Base-by-base conservation (phyloP, 177 flowering plant genomes). In the Vitis hybrid region DNA sequence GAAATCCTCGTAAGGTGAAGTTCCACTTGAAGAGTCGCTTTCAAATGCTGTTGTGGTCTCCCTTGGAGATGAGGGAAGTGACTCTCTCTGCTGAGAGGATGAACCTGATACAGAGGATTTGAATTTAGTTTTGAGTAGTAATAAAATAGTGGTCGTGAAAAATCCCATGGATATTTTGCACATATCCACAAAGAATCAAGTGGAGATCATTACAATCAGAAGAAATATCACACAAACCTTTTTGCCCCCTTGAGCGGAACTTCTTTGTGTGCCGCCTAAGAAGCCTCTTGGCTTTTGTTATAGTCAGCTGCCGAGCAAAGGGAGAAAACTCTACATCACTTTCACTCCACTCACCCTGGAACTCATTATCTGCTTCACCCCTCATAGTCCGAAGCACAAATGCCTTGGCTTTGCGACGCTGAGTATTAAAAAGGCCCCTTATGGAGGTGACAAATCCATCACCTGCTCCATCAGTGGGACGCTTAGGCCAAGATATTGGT, bases 391-490 rank as follows among this genome's bases (percentile, higher is more conserved):
- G 82, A 72, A 93, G 80, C 54, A 96, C 97, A 76, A 96, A 96
- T 52, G 87, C 90, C 79, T 91, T 93, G 67, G 97, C 98, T 83
- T 89, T 93, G 62, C 97, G 92, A 8, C 94, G 89, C 73, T 93
- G 97, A 65, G 95, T 84, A 79, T 83, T 91, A 76, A 96, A 96
- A 17, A 96, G 88, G 19, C 99, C 97, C 75, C 87, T 87, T 52
- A 96, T 80, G 65, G 98, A 92, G 71, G 94, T 93, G 15, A 96
- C 99, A 84, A 96, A 96, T 70, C 98, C 92, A 84, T 96, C 98
- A 66, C 98, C 98, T 64, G 98, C 98, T 59, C 97, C 97, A 80
- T 96, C 97, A 78, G 74, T 81, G 58, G 88, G 89, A 12, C 89
- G 88, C 85, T 87, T 91, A 58, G 83, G 83, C 74, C 76, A 95